Evolutionary conservation across 129 eudicot genomes (phyloP), one percentile per base, ranked within the genome.

Genomic region (Flaveria linearis): DNA sequence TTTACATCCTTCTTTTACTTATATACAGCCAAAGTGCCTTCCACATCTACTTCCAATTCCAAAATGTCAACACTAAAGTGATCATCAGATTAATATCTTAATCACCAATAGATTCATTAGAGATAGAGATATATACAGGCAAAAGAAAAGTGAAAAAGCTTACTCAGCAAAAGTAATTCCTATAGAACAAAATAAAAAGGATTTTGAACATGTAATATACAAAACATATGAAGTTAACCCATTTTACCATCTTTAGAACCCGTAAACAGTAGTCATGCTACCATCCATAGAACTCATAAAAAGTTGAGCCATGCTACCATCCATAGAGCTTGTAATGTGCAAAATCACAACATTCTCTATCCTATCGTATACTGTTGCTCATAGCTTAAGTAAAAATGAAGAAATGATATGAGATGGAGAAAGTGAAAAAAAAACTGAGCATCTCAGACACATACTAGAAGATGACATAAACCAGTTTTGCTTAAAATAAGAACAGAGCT

Each of bases 261-360:
- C 8, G 36, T 58, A 22, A 58, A 58, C 65, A 58, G 16, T 58
- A 25, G 39, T 18, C 46, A 46, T 62, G 62, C 50, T 17, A 75
- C 45, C 78, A 61, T 28, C 71, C 61, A 62, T 7, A 67, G 50
- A 18, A 42, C 45, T 66, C 14, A 56, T 20, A 20, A 20, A 56
- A 10, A 56, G 30, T 23, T 18, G 57, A 28, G 17, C 41, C 41
- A 36, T 36, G 41, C 41, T 36, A 36, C 60, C 20, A 56, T 73
- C 36, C 77, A 41, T 36, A 73, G 36, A 57, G 46, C 42, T 74
- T 30, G 22, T 28, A 46, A 63, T 62, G 62, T 50, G 39, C 75
- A 36, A 50, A 10, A 49, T 71, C 46, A 50, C 8, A 71, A 30
- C 62, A 71, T 28, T 62, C 18, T 62, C 18, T 12, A 15, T 16